Base-by-base conservation (phyloP, 2,329 filamentous ascomycete genomes). In the Colletotrichum karsti region DNA sequence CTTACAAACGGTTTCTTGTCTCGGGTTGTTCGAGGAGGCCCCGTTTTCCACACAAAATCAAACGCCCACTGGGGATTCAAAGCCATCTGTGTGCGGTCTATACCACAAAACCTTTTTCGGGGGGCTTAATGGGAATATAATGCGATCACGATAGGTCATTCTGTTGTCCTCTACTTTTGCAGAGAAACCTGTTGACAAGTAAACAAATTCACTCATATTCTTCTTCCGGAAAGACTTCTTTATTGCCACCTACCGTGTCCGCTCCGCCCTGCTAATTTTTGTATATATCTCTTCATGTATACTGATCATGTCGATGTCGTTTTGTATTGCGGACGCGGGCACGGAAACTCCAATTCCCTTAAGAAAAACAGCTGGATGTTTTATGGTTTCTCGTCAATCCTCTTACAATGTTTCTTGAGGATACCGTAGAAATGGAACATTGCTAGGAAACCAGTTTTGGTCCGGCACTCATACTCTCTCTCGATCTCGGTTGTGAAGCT, bases 391-490 rank as follows among this genome's bases (percentile, higher is more conserved):
- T 73, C 72, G 74, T 75, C 68, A 76, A 75, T 46, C 44, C 15
- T 15, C 59, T 50, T 15, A 63, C 61, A 71, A 59, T 74, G 73
- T 71, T 13, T 13, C 72, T 35, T 48, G 20, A 20, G 20, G 10
- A 68, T n/a, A n/a, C 54, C 72, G 74, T 63, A 73, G 75, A 74
- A n/a, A 70, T 64, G 73, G 75, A 76, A 67, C 73, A 76, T 75
- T 77, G 74, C 77, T 73, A 56, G 70, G 77, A 80, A 77, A 70
- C 75, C 77, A 81, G 75, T 81, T 80, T 82, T 82, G 79, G 80
- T 73, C 75, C 74, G 71, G 74, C 77, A 65, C 56, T 57, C 69
- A 20, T 4, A 44, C 12, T 8, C 8, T 24, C 2, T 22, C n/a
- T 33, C 15, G 15, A 18, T 12, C 26, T 12, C 18, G n/a, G 12